Conservation (phyloP, 2,329 filamentous ascomycete species). For the Chlorencoelia australis region DNA sequence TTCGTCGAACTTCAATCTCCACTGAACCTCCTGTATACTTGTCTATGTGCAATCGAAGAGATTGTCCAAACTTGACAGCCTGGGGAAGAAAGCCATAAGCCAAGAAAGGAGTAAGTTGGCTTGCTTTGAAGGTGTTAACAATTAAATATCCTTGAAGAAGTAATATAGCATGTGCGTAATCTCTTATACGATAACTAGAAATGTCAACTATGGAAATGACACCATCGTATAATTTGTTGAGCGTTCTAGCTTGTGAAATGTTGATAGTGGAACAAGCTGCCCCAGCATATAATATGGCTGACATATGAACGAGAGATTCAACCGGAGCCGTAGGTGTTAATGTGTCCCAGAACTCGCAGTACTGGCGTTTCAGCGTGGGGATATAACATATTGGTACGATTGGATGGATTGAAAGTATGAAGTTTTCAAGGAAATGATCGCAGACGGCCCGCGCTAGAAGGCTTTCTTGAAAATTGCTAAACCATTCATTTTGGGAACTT, state of each 20-base stretch:
- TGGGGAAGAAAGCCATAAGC: slow-evolving; percentile 4
- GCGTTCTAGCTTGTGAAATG: background rate
- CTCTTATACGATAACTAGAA: slow-evolving; percentile 2
- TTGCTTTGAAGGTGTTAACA: slow-evolving; percentile 6
- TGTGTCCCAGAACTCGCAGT: slow-evolving; percentile 2
- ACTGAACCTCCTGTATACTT: too few species aligned
- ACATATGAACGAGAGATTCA: slow-evolving; percentile 1
- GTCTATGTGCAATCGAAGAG: slow-evolving; percentile 2
- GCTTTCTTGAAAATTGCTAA: background rate
- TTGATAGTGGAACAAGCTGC: slow-evolving; percentile 1
- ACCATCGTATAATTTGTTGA: slow-evolving; percentile 2
- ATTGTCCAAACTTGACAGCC: slow-evolving; percentile 4
- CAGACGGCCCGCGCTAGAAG: slow-evolving; percentile 2
- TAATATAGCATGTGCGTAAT: background rate
- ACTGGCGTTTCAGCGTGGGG: background rate
- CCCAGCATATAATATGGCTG: slow-evolving; percentile 5
- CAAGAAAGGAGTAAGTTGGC: background rate
- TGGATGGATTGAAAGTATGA: slow-evolving; percentile 2
- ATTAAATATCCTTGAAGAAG: slow-evolving; percentile 8
- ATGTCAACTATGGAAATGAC: slow-evolving; percentile 1
- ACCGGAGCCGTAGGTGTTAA: slow-evolving; percentile 2
- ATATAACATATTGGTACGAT: slow-evolving; percentile 1
- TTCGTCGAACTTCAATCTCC: slow-evolving; percentile 1
- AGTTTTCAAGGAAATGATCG: slow-evolving; percentile 5
- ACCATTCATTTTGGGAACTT: background rate